phyloP scores from a whole-genome alignment of 768 basidiomycete species.

The Boletus fagicola region DNA sequence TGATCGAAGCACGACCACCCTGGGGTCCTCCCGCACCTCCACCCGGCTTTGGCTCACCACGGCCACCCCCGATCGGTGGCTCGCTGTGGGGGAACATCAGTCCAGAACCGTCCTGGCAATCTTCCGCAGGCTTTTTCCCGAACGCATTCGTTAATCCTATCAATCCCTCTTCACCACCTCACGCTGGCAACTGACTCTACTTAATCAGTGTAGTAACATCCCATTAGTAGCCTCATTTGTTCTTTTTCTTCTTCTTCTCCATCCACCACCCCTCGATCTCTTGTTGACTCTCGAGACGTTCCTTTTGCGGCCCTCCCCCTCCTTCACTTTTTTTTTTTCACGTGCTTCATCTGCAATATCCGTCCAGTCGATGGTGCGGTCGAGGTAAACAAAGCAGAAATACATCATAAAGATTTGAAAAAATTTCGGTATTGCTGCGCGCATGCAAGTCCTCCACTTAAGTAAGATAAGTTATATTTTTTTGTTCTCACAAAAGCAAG shows the following conservation, averaged over 20 bases:
- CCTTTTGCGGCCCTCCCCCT: constrained; percentile 3
- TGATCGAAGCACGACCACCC: constrained; percentile 45
- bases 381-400: constrained; percentile 33
- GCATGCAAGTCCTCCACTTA: background rate
- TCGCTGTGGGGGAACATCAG: constrained; percentile 44
- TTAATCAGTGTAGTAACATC: constrained; percentile 25
- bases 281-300: constrained; percentile 15
- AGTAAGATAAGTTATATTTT: background rate
- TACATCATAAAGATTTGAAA: constrained; percentile 40
- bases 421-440: constrained; percentile 2
- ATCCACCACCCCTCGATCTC: background rate
- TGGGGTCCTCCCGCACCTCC: constrained; percentile 43
- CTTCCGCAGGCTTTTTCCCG: constrained; percentile 45
- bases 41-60: constrained; percentile 36
- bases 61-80: constrained; percentile 35
- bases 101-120: constrained; percentile 50
- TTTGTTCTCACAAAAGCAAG: background rate
- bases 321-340: background rate
- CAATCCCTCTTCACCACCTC: constrained; percentile 50
- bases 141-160: constrained; percentile 46
- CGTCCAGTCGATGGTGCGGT: constrained; percentile 14
- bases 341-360: constrained; percentile 32
- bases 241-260: too few relatives aligned
- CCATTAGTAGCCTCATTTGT: constrained; percentile 11
- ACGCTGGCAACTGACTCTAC: constrained; percentile 31